Conservation (phyloP, 2,329 filamentous ascomycete species). For the Leptosphaerulina australis region DNA sequence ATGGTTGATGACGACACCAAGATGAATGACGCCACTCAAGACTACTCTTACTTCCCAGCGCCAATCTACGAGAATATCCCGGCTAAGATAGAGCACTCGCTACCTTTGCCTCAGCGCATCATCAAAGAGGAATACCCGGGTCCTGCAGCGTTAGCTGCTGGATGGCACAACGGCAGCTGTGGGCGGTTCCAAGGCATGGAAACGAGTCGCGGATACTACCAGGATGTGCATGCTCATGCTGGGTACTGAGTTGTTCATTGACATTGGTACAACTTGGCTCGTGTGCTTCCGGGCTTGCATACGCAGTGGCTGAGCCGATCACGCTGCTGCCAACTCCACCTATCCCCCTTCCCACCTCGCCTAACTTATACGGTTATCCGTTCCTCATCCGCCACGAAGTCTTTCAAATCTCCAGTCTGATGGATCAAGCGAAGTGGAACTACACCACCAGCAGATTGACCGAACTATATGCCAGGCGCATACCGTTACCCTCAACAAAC, state of each 20-base stretch:
- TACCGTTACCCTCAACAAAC: background rate
- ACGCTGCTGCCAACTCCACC: background rate
- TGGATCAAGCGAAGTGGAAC: background rate
- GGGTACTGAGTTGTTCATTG: slow-evolving; percentile 40
- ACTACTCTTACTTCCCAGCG: slow-evolving; percentile 56
- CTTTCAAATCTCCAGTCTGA: background rate
- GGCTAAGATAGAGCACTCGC: slow-evolving; percentile 39
- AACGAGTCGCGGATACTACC: slow-evolving; percentile 55
- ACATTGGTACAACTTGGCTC: background rate
- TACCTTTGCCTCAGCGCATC: slow-evolving; percentile 45
- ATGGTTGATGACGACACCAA: slow-evolving; percentile 47
- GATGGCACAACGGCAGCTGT: slow-evolving; percentile 50
- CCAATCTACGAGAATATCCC: slow-evolving; percentile 52
- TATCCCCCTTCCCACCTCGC: background rate
- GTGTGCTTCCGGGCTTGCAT: background rate
- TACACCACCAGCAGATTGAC: background rate
- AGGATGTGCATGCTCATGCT: slow-evolving; percentile 51
- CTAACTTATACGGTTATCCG: background rate
- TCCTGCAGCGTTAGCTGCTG: slow-evolving; percentile 31
- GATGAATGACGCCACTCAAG: slow-evolving; percentile 50
- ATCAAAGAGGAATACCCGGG: slow-evolving; percentile 54
- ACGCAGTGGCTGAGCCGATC: background rate
- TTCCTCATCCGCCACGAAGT: background rate
- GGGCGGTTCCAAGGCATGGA: slow-evolving; percentile 55
- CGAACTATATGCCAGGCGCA: slow-evolving; percentile 1